phyloP scores from a whole-genome alignment of 371 early-diverging fungal genomes.

The Cokeromyces recurvatus region DNA sequence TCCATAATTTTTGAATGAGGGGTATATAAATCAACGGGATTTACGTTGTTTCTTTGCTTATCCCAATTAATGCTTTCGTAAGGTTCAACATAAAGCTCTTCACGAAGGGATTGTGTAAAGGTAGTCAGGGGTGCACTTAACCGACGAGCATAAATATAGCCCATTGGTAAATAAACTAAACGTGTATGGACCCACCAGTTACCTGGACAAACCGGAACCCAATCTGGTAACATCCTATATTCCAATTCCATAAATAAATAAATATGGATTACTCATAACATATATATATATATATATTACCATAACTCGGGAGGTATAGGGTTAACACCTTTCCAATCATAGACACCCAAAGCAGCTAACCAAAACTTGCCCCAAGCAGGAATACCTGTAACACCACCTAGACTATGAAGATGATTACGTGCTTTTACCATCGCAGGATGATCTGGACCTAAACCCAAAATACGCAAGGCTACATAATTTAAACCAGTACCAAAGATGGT shows the following conservation, averaged over 20 bases:
- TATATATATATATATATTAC: too few species aligned
- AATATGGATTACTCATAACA: too few species aligned
- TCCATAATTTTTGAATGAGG: slow-evolving; percentile 82
- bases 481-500: slow-evolving; percentile 94
- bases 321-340: slow-evolving; percentile 95
- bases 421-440: slow-evolving; percentile 86
- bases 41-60: slow-evolving; percentile 76
- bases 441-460: slow-evolving; percentile 84
- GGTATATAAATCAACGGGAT: slow-evolving; percentile 77
- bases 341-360: slow-evolving; percentile 84
- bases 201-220: slow-evolving; percentile 83
- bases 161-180: slow-evolving; percentile 91
- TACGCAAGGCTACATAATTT: slow-evolving; percentile 89
- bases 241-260: too few species aligned
- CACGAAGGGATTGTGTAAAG: slow-evolving; percentile 71
- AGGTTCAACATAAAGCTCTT: slow-evolving; percentile 83
- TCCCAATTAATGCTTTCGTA: slow-evolving; percentile 86
- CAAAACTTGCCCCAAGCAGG: slow-evolving; percentile 99
- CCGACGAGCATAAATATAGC: slow-evolving; percentile 81
- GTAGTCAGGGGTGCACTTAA: slow-evolving; percentile 56
- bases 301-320: slow-evolving; percentile 95
- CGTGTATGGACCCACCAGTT: slow-evolving; percentile 93
- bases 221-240: too few species aligned
- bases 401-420: slow-evolving; percentile 75
- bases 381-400: slow-evolving; percentile 79